Conservation (phyloP, 345 rosid genomes). For the Syzygium jambos region DNA sequence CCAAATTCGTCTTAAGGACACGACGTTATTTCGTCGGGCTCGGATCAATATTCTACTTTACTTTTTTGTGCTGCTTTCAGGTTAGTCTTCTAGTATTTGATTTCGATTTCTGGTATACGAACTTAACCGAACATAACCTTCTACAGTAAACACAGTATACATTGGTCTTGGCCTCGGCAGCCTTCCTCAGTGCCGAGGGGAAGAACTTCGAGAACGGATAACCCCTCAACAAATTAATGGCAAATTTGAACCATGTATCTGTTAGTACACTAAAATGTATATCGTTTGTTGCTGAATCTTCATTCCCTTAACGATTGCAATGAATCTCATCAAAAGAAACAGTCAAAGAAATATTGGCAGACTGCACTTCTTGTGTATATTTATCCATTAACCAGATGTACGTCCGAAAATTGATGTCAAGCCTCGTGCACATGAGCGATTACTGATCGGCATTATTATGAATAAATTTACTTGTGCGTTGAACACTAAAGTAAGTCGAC, state of each 20-base stretch:
- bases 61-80: too few relatives aligned
- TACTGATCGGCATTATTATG: too few relatives aligned
- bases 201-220: slow-evolving; percentile 81
- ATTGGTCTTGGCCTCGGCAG: slow-evolving; percentile 38
- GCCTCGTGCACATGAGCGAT: too few relatives aligned
- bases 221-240: slow-evolving; percentile 35
- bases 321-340: not conserved
- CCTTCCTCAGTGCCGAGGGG: slow-evolving; percentile 47
- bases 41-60: too few relatives aligned
- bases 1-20: too few relatives aligned
- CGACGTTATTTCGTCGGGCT: too few relatives aligned
- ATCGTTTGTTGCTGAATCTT: not conserved
- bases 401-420: too few relatives aligned
- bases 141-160: slow-evolving; percentile 43
- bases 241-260: not conserved
- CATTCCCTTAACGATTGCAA: not conserved
- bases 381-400: not conserved
- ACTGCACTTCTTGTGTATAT: not conserved
- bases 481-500: too few relatives aligned
- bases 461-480: too few relatives aligned
- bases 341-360: not conserved
- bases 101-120: too few relatives aligned
- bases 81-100: too few relatives aligned
- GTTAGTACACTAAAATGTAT: not conserved
- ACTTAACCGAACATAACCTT: too few relatives aligned